Evolutionary conservation across 139 green algal species (phyloP), one percentile per base, ranked within the genome.

Genomic region (Chlorella sp.): DNA sequence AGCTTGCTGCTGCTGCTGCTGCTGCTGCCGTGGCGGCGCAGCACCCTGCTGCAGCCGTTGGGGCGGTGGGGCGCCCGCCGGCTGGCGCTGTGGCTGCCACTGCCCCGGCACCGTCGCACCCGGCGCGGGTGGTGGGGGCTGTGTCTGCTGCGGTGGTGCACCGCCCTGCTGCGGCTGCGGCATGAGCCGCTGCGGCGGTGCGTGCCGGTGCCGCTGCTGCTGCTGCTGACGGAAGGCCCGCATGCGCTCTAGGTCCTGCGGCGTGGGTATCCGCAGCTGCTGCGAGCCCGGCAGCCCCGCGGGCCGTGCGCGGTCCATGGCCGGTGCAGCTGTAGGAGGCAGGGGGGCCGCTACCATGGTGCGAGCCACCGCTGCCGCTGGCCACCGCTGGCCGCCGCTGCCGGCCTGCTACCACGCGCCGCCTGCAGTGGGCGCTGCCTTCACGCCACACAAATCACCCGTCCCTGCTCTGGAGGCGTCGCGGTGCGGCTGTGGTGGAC

Each of bases 231-330:
- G 51, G 21, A 38, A 62, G 32, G 51, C 38, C 6, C 39, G 69
- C 70, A 82, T 73, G 18, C 44, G 68, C 47, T 87, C 68, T 15
- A 90, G 81, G 21, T 90, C 86, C 36, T 72, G 69, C 4, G 72
- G 72, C 5, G 78, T 85, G 30, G 86, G 86, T 17, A 86, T 70
- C 12, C 76, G 83, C 25, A 86, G 64, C 73, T 86, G 82, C 6
- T 34, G 15, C 36, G 39, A 13, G 1, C 75, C 75, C 9, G 75
- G 56, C 36, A n/a, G 6, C 25, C 38, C n/a, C 4, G 47, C 26
- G 0, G 56, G 56, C 56, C 32, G 57, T 18, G 47, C n/a, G 28
- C 74, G 74, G 23, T 81, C 74, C 74, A 81, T 81, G 18, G 69
- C 30, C 0, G 51, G 34, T 18, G 38, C 38, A 38, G 7, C 9